Evolutionary conservation across 2,329 filamentous ascomycete species (phyloP), one percentile per base, ranked within the genome.

Genomic region (Ophiostoma piceae): DNA sequence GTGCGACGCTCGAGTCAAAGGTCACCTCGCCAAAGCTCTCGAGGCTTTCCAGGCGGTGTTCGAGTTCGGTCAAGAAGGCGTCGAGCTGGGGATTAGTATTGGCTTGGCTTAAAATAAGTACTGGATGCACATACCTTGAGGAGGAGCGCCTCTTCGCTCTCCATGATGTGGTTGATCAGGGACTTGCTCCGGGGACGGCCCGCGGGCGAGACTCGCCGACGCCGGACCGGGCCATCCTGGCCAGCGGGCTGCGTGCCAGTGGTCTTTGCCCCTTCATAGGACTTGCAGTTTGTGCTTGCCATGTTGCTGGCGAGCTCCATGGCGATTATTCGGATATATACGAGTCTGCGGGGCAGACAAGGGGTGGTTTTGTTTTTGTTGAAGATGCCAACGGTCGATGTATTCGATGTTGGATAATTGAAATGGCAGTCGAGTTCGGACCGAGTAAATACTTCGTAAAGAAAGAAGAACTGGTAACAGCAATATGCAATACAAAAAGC

Each of bases 1-100:
- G 88, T 62, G 91, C 89, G 70, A 98, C 88, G 76, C 92, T 91
- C 64, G 90, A 85, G 78, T 99, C 95, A 74, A 96, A 85, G 72
- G 90, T 90, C 71, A 93, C 81, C 76, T 96, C 92, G 73, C 92
- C 90, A 76, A 96, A 97, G 73, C 87, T 88, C 79, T 99, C 95
- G 66, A 98, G 85, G 78, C 92, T 91, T 76, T 96, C 93, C 66
- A 99, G 83, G 69, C 94, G 88, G 74, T 90, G 86, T 79, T 96
- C 94, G 62, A 99, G 84, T 77, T 98, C 93, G 54, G 89, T 85
- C 69, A 99, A 84, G 78, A 96, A 95, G 67, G 90, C 81, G 76
- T 95, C 92, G 67, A 95, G 86, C 87, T 90, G 16, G 37, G 16
- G 12, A 32, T 64, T n/a, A 37, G 19, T 66, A 12, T 41, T 16